Evolutionary conservation across 2,329 filamentous ascomycete genomes (phyloP), one percentile per base, ranked within the genome.

Genomic region (Clonostachys rosea): DNA sequence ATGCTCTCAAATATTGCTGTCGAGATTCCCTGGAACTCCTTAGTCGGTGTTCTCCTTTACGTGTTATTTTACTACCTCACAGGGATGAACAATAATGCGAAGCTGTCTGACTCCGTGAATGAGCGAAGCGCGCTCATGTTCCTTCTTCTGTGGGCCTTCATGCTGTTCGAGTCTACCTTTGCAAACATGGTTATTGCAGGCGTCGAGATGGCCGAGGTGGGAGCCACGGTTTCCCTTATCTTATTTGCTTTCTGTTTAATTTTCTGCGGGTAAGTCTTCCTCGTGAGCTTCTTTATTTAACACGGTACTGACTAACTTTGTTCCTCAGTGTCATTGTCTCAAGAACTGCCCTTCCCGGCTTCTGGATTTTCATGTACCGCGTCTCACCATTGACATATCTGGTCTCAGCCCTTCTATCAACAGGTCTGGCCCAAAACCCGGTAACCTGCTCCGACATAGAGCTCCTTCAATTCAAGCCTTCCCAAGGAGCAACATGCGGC

Each of bases 41-140:
- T 75, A 41, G 74, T 69, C 48, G 18, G 18, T 11, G 17, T 43
- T 33, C 16, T 43, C n/a, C 24, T 43, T 18, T 43, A 24, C 42
- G 17, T 43, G 5, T 43, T 18, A 57, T 85, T 80, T 68, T 86
- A 87, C 68, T 87, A 84, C 59, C 79, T 81, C 4, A 76, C 85
- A 46, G 79, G 79, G 4, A 69, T 84, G 37, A 75, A 82, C 59
- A 62, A 64, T 44, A 83, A 83, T 52, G 77, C 79, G 1, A 36
- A 44, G 2, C 46, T 47, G 10, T 49, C 46, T 0, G 47, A 49
- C 11, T 45, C 52, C 5, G 17, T 24, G 1, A 62, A 76, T 6
- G 81, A 89, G 57, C 87, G 89, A 33, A 87, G 89, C 9, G 86
- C 73, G 1, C 78, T 94, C 17, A 87, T 92, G 78, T 90, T 91